phyloP scores from a whole-genome alignment of 441 rosid genomes.

The Daphne laureola region DNA sequence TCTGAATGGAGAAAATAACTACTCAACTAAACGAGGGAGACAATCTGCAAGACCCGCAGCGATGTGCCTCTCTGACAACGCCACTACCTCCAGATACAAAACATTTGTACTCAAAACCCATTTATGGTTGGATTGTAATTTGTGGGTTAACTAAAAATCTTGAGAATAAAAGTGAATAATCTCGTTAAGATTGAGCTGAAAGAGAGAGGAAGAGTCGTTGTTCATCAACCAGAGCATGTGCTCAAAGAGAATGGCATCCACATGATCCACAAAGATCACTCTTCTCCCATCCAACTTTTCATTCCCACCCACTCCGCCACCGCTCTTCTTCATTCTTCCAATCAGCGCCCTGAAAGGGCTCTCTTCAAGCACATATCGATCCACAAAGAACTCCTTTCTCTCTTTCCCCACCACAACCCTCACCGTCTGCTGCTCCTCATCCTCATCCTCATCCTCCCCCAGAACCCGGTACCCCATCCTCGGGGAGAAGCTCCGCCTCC shows the following conservation, averaged over 20 bases:
- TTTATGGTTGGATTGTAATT: too few relatives aligned
- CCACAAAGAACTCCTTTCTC: constrained; percentile 59
- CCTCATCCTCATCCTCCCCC: constrained; percentile 17
- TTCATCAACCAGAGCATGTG: constrained; percentile 82
- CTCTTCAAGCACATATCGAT: constrained; percentile 50
- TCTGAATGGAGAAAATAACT: too few relatives aligned
- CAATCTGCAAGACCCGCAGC: too few relatives aligned
- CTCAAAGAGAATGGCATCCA: constrained; percentile 78
- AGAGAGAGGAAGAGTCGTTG: constrained; percentile 56
- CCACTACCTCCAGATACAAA: too few relatives aligned
- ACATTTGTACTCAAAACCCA: too few relatives aligned
- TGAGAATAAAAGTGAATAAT: constrained; percentile 69
- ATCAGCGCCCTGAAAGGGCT: constrained; percentile 57
- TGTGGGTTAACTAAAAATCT: constrained; percentile 21
- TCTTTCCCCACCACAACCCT: constrained; percentile 73
- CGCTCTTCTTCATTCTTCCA: constrained; percentile 19
- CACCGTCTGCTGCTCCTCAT: constrained; percentile 27
- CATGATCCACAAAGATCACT: constrained; percentile 39
- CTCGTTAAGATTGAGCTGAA: constrained; percentile 60
- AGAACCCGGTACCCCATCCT: constrained; percentile 40
- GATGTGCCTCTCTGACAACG: too few relatives aligned
- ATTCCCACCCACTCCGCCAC: neutral
- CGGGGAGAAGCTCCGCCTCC: constrained; percentile 29
- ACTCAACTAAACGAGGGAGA: too few relatives aligned
- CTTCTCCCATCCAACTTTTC: constrained; percentile 16